phyloP scores from a whole-genome alignment of 352 stramenopile genomes.

The Blastocystis sp. region DNA sequence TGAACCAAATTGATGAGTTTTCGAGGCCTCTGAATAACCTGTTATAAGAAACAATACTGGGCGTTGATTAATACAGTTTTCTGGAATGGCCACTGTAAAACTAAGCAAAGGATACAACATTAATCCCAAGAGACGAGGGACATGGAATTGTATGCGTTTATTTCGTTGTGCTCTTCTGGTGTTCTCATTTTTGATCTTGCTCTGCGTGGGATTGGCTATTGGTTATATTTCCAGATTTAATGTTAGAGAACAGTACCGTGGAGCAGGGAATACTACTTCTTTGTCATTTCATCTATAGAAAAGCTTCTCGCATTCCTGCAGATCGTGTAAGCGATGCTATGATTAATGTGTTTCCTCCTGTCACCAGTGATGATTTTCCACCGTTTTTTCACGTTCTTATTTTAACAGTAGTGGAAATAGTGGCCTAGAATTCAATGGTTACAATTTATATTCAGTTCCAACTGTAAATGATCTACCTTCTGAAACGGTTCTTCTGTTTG shows the following conservation, averaged over 20 bases:
- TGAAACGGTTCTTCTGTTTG: neutral
- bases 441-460: neutral
- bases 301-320: neutral
- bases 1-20: too few species aligned
- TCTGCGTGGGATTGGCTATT: neutral
- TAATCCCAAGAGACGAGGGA: neutral
- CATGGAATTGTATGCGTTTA: neutral
- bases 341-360: neutral
- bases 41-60: too few species aligned
- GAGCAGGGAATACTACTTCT: neutral
- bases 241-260: neutral
- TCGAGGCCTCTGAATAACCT: too few species aligned
- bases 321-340: neutral
- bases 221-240: conserved; percentile 11
- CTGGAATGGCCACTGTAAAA: neutral
- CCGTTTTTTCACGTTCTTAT: neutral
- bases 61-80: too few species aligned
- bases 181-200: neutral
- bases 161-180: neutral
- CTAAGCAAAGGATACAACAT: neutral
- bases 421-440: conserved; percentile 39
- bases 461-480: neutral
- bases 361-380: neutral
- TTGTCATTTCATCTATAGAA: neutral
- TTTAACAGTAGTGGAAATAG: neutral